Evolutionary conservation across 2,329 filamentous ascomycete genomes (phyloP), one percentile per base, ranked within the genome.

Genomic region (Cordyceps cicadae): DNA sequence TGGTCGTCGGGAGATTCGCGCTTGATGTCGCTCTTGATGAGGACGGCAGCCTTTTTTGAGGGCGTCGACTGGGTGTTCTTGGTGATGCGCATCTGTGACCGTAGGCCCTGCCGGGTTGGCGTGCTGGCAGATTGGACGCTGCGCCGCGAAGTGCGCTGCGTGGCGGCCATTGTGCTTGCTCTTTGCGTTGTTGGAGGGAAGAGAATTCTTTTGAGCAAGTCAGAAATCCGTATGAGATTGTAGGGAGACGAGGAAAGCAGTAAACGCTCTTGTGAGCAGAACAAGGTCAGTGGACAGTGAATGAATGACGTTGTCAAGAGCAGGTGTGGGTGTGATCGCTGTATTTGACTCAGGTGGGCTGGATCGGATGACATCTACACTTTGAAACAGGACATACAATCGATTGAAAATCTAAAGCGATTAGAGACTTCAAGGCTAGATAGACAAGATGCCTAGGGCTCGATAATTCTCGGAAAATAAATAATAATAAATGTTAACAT

Each of bases 21-120:
- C 41, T 54, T 59, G 29, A 41, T 8, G 5, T 60, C 39, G 19
- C 19, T 51, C 32, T 60, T 60, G n/a, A n/a, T 9, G n/a, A 19
- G 5, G 26, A 48, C 51, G 15, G 37, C 37, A 2, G 39, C 15
- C 43, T 60, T 60, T 41, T 41, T n/a, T 6, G 51, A 49, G 45
- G 58, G 43, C 2, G 21, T 4, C 17, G 51, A 26, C 15, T 41
- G 49, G 21, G 51, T 58, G 24, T 45, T 58, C 37, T 60, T 60
- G 58, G 58, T 54, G 32, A 60, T 50, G 50, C 58, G 58, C 58
- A 60, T 60, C 34, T 60, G 58, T 21, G 58, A 60, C n/a, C 58
- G 58, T 9, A 54, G 45, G 19, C 56, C 56, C 11, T 59, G 48
- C 14, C 56, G 48, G 4, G 17, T 32, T 0, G 56, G 24, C 11